Base-by-base conservation (phyloP, 148 eudicot species). In the Mesembryanthemum crystallinum region DNA sequence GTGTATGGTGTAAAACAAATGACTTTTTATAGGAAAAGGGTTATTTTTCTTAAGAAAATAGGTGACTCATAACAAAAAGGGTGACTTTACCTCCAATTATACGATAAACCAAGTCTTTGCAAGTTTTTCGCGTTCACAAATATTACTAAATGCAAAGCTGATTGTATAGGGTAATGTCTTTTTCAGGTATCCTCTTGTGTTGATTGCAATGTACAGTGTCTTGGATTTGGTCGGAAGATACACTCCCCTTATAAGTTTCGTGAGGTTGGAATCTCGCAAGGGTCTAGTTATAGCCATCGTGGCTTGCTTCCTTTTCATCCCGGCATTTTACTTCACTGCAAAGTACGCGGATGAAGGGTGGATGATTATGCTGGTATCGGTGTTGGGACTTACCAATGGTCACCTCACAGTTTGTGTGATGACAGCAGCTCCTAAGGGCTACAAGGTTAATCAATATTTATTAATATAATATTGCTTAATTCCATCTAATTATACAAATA, bases 391-490 rank as follows among this genome's bases (percentile, higher is more conserved):
- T 9, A 89, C 89, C 42, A 92, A 90, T 43, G 98, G 98, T 4
- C 88, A 92, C 76, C 96, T 92, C 67, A 89, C 96, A 0, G 96
- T 92, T 12, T 89, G 96, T 72, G 91, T 89, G 63, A 75, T 92
- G 76, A 92, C 87, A 23, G 89, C 67, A 2, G 87, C 90, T 43
- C 90, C 94, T 0, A 86, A 84, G 74, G 91, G 97, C 35, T 88
- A 87, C 83, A 92, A 83, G 89, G 97, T 92, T 47, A n/a, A n/a
- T n/a, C n/a, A n/a, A n/a, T 37, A 82, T 73, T 7, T 25, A 20
- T 2, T n/a, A 1, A 4, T 5, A 4, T 62, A 28, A n/a, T 0
- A n/a, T n/a, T n/a, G n/a, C n/a, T n/a, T 62, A 25, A 62, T 5
- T 12, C 35, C 33, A 28, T 21, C 66, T 62, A 30, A 62, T 62